phyloP scores from a whole-genome alignment of 1,284 basidiomycete genomes.

The Fomitopsis betulina region DNA sequence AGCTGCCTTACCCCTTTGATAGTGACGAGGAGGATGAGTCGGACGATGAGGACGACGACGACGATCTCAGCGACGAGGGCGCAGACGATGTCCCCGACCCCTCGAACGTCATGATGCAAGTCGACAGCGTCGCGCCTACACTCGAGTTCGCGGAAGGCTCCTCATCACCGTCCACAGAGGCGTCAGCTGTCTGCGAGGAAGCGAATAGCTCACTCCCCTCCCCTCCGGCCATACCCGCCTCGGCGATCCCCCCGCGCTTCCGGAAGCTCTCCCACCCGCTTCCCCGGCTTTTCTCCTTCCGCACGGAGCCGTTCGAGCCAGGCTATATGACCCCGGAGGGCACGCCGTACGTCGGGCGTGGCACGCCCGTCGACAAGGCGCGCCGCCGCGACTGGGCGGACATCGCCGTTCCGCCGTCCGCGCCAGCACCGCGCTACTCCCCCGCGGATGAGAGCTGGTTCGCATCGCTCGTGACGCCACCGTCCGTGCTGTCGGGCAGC shows the following conservation, averaged over 20 bases:
- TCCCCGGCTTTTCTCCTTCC: slow-evolving; percentile 12
- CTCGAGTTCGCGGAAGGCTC: neutral
- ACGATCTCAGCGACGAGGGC: slow-evolving; percentile 3
- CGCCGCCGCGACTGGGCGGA: slow-evolving; percentile 17
- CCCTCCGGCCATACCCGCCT: neutral
- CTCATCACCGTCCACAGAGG: neutral
- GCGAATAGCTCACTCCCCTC: neutral
- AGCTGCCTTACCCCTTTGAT: neutral
- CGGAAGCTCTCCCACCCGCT: slow-evolving; percentile 2
- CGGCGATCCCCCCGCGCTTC: neutral
- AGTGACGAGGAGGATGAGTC: slow-evolving; percentile 1
- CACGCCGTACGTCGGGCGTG: slow-evolving; percentile 18
- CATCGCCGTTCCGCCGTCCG: neutral
- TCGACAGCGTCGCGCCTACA: neutral
- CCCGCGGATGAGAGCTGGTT: neutral
- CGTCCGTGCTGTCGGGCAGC: neutral
- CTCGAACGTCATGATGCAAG: slow-evolving; percentile 6
- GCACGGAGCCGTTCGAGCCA: slow-evolving; percentile 10
- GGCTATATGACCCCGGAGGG: slow-evolving; percentile 10
- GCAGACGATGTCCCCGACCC: neutral
- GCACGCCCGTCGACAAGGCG: slow-evolving; percentile 18
- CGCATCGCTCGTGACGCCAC: neutral
- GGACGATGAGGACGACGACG: neutral
- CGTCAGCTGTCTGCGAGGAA: neutral
- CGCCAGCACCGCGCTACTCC: neutral